These are phyloP conservation scores for Penicillium griseofulvum DNA, from an alignment of 2,329 filamentous ascomycete species.

Conservation along the genomic window DNA sequence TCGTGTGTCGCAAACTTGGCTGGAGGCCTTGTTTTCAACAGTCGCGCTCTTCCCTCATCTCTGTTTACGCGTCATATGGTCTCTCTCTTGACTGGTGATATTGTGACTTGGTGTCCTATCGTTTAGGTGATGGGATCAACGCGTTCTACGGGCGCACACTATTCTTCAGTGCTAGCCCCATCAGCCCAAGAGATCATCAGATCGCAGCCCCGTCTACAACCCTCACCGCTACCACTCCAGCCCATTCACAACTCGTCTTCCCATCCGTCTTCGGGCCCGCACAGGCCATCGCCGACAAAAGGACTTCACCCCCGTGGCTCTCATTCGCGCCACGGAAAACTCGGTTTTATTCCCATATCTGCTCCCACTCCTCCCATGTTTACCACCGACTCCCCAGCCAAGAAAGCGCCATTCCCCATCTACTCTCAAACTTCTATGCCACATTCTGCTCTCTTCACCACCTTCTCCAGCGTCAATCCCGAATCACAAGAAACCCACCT, in stretches of 20 bases:
- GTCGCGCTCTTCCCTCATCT: slow-evolving; percentile 8
- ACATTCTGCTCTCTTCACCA: slow-evolving; percentile 50
- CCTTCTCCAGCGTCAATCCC: slow-evolving; percentile 46
- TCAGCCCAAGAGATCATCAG: slow-evolving; percentile 33
- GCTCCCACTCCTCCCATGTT: slow-evolving; percentile 45
- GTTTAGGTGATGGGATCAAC: slow-evolving; percentile 38
- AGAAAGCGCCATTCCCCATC: slow-evolving; percentile 40
- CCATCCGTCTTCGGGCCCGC: slow-evolving; percentile 55
- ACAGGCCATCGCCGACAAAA: slow-evolving; percentile 69
- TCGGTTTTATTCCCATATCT: slow-evolving; percentile 61
- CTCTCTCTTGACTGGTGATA: slow-evolving; percentile 17
- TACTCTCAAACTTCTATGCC: slow-evolving; percentile 37
- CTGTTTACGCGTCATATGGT: slow-evolving; percentile 31
- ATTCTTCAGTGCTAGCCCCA: slow-evolving; percentile 56
- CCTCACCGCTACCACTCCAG: slow-evolving; percentile 52
- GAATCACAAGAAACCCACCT: slow-evolving; percentile 51
- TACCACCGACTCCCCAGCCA: slow-evolving; percentile 50
- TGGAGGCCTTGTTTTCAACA: slow-evolving; percentile 6
- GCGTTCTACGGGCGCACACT: slow-evolving; percentile 52
- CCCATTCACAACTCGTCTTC: slow-evolving; percentile 46
- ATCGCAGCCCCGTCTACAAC: slow-evolving; percentile 47
- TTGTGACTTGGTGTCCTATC: slow-evolving; percentile 6
- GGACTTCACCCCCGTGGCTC: slow-evolving; percentile 55
- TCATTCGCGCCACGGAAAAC: slow-evolving; percentile 56
- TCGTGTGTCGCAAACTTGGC: slow-evolving; percentile 16